Evolutionary conservation across 2,329 filamentous ascomycete genomes (phyloP).

Genomic region (Chalaropsis ovoidea): DNA sequence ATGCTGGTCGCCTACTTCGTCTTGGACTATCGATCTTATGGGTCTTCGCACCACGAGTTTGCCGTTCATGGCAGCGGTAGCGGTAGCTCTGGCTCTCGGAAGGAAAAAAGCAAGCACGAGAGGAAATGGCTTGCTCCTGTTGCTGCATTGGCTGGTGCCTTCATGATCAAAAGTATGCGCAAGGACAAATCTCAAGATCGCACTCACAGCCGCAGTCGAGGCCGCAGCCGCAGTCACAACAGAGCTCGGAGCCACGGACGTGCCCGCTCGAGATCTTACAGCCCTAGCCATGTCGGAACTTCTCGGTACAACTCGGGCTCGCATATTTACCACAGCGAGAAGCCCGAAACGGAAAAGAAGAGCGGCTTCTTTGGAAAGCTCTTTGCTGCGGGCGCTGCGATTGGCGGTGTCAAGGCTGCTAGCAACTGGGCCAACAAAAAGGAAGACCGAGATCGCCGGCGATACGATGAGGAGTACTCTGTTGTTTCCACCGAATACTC

Average conservation of each 20-base stretch:
- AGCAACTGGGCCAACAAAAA: constrained; percentile 41
- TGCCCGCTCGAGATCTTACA: constrained; percentile 31
- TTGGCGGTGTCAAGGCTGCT: constrained; percentile 53
- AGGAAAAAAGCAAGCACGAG: constrained; percentile 32
- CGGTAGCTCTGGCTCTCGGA: constrained; percentile 29
- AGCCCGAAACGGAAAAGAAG: constrained; percentile 30
- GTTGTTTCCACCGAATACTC: constrained; percentile 46
- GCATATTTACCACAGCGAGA: constrained; percentile 53
- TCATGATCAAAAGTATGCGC: constrained; percentile 39
- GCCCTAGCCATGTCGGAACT: constrained; percentile 39
- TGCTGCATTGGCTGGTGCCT: constrained; percentile 43
- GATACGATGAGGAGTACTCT: constrained; percentile 51
- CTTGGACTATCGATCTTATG: constrained; percentile 58
- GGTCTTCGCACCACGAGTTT: constrained; percentile 37
- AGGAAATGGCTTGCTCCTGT: constrained; percentile 44
- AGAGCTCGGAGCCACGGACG: constrained; percentile 13
- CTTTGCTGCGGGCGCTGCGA: constrained; percentile 48
- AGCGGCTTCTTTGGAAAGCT: constrained; percentile 48
- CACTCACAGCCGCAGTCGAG: constrained; percentile 33
- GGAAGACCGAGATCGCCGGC: constrained; percentile 43
- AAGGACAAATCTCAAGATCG: constrained; percentile 35
- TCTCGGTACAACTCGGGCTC: constrained; percentile 47
- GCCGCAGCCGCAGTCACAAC: constrained; percentile 31
- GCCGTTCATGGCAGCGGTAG: constrained; percentile 27
- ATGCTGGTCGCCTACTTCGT: constrained; percentile 70